Conservation (phyloP, 2,329 filamentous ascomycete genomes). For the Fusarium sarcochroum region DNA sequence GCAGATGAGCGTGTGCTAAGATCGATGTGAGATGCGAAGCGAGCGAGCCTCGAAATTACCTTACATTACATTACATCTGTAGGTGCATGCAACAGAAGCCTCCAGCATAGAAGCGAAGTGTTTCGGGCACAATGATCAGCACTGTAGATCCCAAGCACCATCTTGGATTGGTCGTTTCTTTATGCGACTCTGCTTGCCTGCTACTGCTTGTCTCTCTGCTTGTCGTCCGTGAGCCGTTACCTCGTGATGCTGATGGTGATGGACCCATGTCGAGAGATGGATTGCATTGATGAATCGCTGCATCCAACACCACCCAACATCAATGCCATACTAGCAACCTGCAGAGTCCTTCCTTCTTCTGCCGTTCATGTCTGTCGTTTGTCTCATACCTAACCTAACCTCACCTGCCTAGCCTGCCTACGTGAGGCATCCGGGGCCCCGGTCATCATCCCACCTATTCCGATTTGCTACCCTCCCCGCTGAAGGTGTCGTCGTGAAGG, state of each 20-base stretch:
- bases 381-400: not conserved
- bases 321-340: not conserved
- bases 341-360: constrained; percentile 17
- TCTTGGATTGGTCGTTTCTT: constrained; percentile 16
- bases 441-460: constrained; percentile 19
- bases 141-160: constrained; percentile 20
- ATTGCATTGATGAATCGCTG: constrained; percentile 22
- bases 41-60: not conserved
- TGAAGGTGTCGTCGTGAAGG: not conserved
- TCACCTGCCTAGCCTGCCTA: too few species aligned
- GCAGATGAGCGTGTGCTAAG: not conserved
- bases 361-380: constrained; percentile 28
- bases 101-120: constrained; percentile 17
- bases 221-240: constrained; percentile 1
- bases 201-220: constrained; percentile 9
- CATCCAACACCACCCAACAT: constrained; percentile 1
- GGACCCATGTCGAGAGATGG: constrained; percentile 13
- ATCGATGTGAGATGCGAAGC: not conserved
- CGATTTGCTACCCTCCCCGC: constrained; percentile 23
- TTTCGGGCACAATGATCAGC: constrained; percentile 33
- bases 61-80: constrained; percentile 2
- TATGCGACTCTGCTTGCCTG: not conserved
- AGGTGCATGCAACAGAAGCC: not conserved
- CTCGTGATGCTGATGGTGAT: constrained; percentile 12
- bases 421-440: constrained; percentile 32